Base-by-base conservation (phyloP, 176 grass and related monocot species). In the Eleusine indica region DNA sequence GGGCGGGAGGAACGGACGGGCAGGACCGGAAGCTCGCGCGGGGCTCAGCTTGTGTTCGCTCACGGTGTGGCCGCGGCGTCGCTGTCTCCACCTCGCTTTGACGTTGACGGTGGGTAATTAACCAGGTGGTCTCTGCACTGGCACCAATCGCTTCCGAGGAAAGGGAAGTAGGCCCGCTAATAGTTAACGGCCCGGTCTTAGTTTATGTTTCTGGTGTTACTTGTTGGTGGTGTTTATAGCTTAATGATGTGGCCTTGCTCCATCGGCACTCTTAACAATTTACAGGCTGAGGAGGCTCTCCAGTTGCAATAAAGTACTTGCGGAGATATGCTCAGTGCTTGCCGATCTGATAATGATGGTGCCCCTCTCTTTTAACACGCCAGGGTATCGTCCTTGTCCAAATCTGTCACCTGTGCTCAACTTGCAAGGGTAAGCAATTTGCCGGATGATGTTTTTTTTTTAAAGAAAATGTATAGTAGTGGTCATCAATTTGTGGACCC, bases 71-170 rank as follows among this genome's bases (percentile, higher is more conserved):
- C 57, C 21, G 57, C 57, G 57, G 7, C 58, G 61, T 74, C 32
- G 81, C 58, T 51, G 81, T 83, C 60, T 51, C 70, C 58, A 40
- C 81, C 47, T 52, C 43, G 7, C 16, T 53, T 52, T 52, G 66
- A 60, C 6, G 65, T 66, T 41, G 78, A 70, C 78, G 25, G 21
- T 28, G 32, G 66, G 12, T 39, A 10, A 1, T 38, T 35, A 56
- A 16, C 17, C 16, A 37, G 62, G 28, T 21, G 63, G 46, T n/a
- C 63, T 68, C 17, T 49, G 4, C 0, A 30, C 62, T 38, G 77
- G 63, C 63, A 37, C 0, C 32, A 35, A 15, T 69, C 35, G 21
- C 65, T 68, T 68, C 13, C 3, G 1, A 11, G 78, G 11, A 8
- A 80, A 80, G 64, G 4, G 64, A 70, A 17, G 30, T 53, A 19